Percentiles rank a stretch among this genome's conserved stretches.
Evolutionary conservation across 2,329 filamentous ascomycete genomes (phyloP).

Genomic region (Beauveria sp.): DNA sequence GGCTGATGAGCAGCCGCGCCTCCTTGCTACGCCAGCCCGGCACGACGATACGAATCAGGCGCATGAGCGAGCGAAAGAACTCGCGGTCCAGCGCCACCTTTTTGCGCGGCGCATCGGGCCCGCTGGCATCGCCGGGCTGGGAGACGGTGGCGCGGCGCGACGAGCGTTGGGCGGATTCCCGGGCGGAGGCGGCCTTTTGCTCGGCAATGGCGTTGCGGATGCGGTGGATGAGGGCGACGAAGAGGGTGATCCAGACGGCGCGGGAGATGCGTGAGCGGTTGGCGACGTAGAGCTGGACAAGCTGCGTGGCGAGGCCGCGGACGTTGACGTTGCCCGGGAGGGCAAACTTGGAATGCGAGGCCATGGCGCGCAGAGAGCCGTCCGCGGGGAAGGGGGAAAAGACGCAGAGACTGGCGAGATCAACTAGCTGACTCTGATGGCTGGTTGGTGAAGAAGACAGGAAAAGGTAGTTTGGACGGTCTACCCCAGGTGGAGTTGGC

Average conservation of each 20-base stretch:
- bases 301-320: conserved; percentile 54
- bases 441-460: neutral
- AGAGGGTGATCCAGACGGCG: conserved; percentile 73
- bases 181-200: conserved; percentile 75
- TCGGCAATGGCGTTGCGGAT: conserved; percentile 87
- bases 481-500: conserved; percentile 4
- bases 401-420: neutral
- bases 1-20: conserved; percentile 74
- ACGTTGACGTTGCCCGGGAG: conserved; percentile 43
- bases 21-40: conserved; percentile 88
- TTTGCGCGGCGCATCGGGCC: conserved; percentile 45
- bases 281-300: conserved; percentile 66
- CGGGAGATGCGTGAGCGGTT: conserved; percentile 79
- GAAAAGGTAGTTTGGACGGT: neutral
- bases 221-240: conserved; percentile 74
- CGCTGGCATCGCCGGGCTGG: conserved; percentile 22
- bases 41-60: conserved; percentile 77
- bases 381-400: neutral
- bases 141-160: conserved; percentile 42
- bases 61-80: conserved; percentile 64
- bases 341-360: conserved; percentile 10
- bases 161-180: conserved; percentile 52
- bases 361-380: neutral
- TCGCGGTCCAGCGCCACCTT: conserved; percentile 91
- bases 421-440: neutral